Percentiles rank a stretch among this genome's conserved stretches.
Evolutionary conservation across 2,329 filamentous ascomycete genomes (phyloP).

Genomic region (Colletotrichum somersetense): DNA sequence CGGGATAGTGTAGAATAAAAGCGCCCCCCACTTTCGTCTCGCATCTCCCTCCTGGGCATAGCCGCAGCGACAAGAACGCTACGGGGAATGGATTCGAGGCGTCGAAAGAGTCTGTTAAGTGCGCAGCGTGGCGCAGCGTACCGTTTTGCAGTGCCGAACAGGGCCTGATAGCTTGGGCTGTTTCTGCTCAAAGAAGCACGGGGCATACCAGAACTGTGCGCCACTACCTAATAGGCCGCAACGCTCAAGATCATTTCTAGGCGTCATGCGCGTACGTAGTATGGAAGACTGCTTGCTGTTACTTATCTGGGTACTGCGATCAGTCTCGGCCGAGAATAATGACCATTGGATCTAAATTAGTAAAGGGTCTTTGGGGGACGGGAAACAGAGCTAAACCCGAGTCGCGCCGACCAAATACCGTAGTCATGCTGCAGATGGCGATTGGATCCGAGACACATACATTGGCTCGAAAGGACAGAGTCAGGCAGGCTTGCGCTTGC

Average conservation of each 20-base stretch:
- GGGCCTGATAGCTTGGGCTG: neutral
- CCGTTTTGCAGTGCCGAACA: neutral
- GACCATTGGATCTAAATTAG: neutral
- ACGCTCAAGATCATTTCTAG: neutral
- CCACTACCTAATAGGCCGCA: slow-evolving; percentile 6
- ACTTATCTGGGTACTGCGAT: slow-evolving; percentile 4
- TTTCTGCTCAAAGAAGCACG: neutral
- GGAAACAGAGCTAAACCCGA: slow-evolving; percentile 9
- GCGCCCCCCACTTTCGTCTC: slow-evolving; percentile 14
- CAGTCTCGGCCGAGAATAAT: slow-evolving; percentile 4
- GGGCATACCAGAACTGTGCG: slow-evolving; percentile 2
- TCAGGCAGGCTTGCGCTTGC: neutral
- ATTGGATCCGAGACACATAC: slow-evolving; percentile 18
- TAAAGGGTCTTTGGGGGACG: slow-evolving; percentile 6
- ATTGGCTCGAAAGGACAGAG: slow-evolving; percentile 6
- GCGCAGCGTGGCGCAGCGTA: neutral
- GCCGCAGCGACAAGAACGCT: neutral
- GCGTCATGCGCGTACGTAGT: neutral
- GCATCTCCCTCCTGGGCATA: slow-evolving; percentile 19
- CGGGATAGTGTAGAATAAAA: neutral
- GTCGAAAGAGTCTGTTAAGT: neutral
- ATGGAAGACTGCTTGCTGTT: neutral
- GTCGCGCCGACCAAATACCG: slow-evolving; percentile 6
- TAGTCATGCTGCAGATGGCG: slow-evolving; percentile 30
- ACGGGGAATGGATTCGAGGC: neutral